Evolutionary conservation across 2,329 filamentous ascomycete species (phyloP).

Genomic region (Aspergillus ruber): DNA sequence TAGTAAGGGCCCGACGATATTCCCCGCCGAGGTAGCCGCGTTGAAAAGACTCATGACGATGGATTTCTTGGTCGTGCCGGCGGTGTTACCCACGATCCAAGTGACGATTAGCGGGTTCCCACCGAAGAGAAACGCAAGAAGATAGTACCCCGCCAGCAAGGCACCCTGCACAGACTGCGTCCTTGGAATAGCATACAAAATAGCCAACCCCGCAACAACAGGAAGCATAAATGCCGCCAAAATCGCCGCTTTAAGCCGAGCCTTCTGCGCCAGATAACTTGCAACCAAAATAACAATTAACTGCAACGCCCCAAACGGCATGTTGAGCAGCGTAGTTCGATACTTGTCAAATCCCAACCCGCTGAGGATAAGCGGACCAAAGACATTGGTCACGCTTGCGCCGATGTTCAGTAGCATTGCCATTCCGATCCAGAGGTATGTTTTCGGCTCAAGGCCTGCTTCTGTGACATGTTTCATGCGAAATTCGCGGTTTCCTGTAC

Average conservation of each 20-base stretch:
- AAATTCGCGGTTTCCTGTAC: constrained; percentile 41
- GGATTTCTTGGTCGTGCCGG: constrained; percentile 61
- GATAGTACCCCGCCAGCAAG: constrained; percentile 57
- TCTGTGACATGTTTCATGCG: constrained; percentile 41
- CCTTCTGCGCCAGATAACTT: constrained; percentile 53
- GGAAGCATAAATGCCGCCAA: constrained; percentile 51
- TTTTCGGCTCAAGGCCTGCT: constrained; percentile 40
- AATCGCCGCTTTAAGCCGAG: constrained; percentile 52
- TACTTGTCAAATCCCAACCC: constrained; percentile 57
- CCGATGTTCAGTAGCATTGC: constrained; percentile 59
- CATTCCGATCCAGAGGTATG: constrained; percentile 56
- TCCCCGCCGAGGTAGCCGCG: constrained; percentile 55
- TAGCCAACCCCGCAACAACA: constrained; percentile 52
- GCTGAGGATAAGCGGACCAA: constrained; percentile 57
- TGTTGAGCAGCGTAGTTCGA: constrained; percentile 56
- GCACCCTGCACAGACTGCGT: constrained; percentile 36
- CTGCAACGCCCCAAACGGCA: constrained; percentile 60
- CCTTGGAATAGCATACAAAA: constrained; percentile 52
- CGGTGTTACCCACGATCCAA: constrained; percentile 65
- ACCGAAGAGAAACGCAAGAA: constrained; percentile 60
- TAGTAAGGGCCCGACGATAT: constrained; percentile 61
- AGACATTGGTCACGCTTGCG: constrained; percentile 57
- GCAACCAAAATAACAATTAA: constrained; percentile 53
- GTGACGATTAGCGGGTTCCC: constrained; percentile 60
- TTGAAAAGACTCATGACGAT: constrained; percentile 60